Evolutionary conservation across 352 stramenopile genomes (phyloP), one percentile per base, ranked within the genome.

Genomic region (Globisporangium nagaii): DNA sequence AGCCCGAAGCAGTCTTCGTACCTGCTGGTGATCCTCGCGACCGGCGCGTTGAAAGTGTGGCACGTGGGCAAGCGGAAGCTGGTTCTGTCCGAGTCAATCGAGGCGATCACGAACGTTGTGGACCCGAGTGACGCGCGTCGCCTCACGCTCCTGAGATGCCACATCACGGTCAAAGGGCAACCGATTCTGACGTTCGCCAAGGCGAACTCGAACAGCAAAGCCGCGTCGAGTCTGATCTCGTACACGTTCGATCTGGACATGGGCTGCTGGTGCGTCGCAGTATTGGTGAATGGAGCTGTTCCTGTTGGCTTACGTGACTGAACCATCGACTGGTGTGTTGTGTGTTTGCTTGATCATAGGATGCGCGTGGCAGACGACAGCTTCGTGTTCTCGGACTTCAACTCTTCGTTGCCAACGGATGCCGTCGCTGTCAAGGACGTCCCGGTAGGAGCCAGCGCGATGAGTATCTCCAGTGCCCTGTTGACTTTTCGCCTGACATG

Each of bases 371-470:
- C 80, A 13, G 85, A 93, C 57, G 79, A 92, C 51, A 89, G 70
- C 41, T 95, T 95, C 53, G 74, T 87, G 22, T 95, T 83, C 54
- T 95, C 85, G 9, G 85, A 95, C 46, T 95, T 95, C 56, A 68
- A 74, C 42, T 79, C 84, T 37, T 75, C 77, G 19, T 58, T 95
- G 1, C 53, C 75, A n/a, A 91, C 84, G 3, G 82, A 94, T 43
- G 74, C 73, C 7, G 79, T 94, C 11, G 54, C 65, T 17, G 45
- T 74, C 1, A 74, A 73, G 51, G 84, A 73, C 31, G 72, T 92
- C n/a, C 84, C 84, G 47, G 83, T 93, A 71, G 46, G 71, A 36
- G 7, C 1, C 17, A 27, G 20, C 25, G 0, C 2, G 3, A 3
- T 2, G 24, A n/a, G 19, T 24, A 7, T 53, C 31, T 30, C 15